Evolutionary conservation across 106 monocot species (phyloP).

Genomic region (Dendrobium catenatum): DNA sequence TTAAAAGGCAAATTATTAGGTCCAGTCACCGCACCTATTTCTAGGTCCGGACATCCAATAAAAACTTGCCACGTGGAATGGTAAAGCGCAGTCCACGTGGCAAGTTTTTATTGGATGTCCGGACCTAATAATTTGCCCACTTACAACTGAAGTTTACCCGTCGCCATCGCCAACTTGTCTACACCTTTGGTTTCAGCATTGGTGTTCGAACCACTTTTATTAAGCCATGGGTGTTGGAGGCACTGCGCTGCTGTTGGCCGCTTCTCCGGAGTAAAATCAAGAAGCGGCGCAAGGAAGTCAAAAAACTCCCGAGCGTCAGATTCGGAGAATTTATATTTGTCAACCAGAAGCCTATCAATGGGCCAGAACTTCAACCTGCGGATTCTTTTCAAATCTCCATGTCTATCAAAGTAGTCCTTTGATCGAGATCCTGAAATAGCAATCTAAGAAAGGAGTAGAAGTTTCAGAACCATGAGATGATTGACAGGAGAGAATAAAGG

Average conservation of each 20-base stretch:
- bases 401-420: constrained; percentile 75
- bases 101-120: too few species aligned
- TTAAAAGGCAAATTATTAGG: too few species aligned
- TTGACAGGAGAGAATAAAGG: not conserved
- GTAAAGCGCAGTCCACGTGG: too few species aligned
- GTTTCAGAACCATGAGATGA: not conserved
- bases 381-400: constrained; percentile 90
- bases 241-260: constrained; percentile 64
- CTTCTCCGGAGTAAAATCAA: constrained; percentile 78
- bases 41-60: too few species aligned
- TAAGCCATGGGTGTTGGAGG: constrained; percentile 68
- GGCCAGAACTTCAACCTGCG: constrained; percentile 70
- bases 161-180: constrained; percentile 18
- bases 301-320: constrained; percentile 53
- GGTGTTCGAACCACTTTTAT: not conserved
- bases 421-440: constrained; percentile 66
- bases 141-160: constrained; percentile 24
- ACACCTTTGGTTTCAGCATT: constrained; percentile 6
- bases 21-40: too few species aligned
- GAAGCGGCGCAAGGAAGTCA: constrained; percentile 63
- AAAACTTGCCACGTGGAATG: too few species aligned
- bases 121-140: too few species aligned
- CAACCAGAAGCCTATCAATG: constrained; percentile 48
- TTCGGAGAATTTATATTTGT: constrained; percentile 70
- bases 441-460: constrained; percentile 30